phyloP scores from a whole-genome alignment of 345 rosid genomes.

The Nasturtium officinale region DNA sequence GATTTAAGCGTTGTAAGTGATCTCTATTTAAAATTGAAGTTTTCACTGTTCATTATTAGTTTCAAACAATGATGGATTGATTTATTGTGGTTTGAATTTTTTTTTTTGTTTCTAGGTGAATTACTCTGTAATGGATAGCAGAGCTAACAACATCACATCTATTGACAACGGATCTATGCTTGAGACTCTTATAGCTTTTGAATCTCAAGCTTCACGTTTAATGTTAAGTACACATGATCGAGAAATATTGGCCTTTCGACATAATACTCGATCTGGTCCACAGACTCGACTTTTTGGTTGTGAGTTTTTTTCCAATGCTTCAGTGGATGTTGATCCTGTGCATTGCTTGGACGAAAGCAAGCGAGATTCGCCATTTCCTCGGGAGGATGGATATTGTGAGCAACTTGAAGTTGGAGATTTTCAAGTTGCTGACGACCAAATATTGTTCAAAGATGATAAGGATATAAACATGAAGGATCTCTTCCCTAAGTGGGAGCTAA shows the following conservation, averaged over 20 bases:
- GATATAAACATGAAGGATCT: slow-evolving; percentile 36
- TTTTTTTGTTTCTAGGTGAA: slow-evolving; percentile 44
- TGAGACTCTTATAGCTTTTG: slow-evolving; percentile 37
- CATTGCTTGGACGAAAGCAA: slow-evolving; percentile 36
- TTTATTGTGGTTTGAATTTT: not conserved
- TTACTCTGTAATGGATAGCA: slow-evolving; percentile 35
- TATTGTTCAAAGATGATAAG: slow-evolving; percentile 23
- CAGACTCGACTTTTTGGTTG: slow-evolving; percentile 23
- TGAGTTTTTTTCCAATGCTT: slow-evolving; percentile 29
- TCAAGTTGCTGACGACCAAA: slow-evolving; percentile 28
- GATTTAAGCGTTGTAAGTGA: slow-evolving; percentile 27
- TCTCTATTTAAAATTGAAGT: not conserved
- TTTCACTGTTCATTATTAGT: not conserved
- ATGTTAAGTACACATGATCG: slow-evolving; percentile 11
- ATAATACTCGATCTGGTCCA: slow-evolving; percentile 32
- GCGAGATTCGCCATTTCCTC: not conserved
- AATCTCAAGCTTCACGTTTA: slow-evolving; percentile 39
- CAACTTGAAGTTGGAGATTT: slow-evolving; percentile 30
- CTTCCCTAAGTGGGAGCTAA: slow-evolving; percentile 25
- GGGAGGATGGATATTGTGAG: slow-evolving; percentile 18
- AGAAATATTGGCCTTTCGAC: slow-evolving; percentile 34
- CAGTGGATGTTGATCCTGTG: slow-evolving; percentile 14
- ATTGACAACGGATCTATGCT: slow-evolving; percentile 32
- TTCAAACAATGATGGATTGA: not conserved
- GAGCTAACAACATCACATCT: slow-evolving; percentile 18